Base-by-base conservation (phyloP, 2,329 filamentous ascomycete species). In the Sporothrix curviconia region DNA sequence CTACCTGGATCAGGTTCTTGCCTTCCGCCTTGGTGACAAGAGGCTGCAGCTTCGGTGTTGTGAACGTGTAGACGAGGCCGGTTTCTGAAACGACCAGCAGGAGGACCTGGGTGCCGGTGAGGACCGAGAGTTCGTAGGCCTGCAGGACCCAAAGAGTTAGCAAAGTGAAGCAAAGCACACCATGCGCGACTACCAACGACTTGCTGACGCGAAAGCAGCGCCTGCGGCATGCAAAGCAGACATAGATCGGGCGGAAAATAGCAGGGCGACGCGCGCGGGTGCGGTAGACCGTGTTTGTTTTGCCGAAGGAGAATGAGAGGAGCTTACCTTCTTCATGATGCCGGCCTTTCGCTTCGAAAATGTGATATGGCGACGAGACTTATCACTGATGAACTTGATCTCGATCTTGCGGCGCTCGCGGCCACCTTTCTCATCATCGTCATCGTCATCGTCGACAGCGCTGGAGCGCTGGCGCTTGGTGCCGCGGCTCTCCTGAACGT, bases 361-460 rank as follows among this genome's bases (percentile, higher is more conserved):
- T 69, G 94, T 97, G 72, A 97, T 99, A 79, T 99, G 94, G 63
- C 94, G 89, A 77, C 94, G 91, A 77, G 92, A 97, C 81, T 99
- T 99, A 78, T 99, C 94, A 76, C 92, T 92, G 75, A 99, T 99
- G 78, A 99, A 99, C 83, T 99, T 99, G 79, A 99, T 99, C 77
- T 99, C 94, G 69, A 99, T 99, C 87, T 99, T 99, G 78, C 94
- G 86, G 71, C 94, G 87, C 83, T 97, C 94, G 75, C 94, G 92
- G 70, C 91, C 91, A 63, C 90, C 90, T 84, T 97, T 97, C 74
- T 96, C 92, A 67, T 96, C 92, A 66, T 97, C 92, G 64, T 97
- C 94, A 64, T 97, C 92, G 65, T 97, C 94, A 71, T 97, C 94
- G 71, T 97, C 92, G 68, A 86, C 85, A 55, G 85, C 82, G 66